Evolutionary conservation across 202 grass and related monocot species (phyloP), one percentile per base, ranked within the genome.

Genomic region (Sporobolus alterniflorus): DNA sequence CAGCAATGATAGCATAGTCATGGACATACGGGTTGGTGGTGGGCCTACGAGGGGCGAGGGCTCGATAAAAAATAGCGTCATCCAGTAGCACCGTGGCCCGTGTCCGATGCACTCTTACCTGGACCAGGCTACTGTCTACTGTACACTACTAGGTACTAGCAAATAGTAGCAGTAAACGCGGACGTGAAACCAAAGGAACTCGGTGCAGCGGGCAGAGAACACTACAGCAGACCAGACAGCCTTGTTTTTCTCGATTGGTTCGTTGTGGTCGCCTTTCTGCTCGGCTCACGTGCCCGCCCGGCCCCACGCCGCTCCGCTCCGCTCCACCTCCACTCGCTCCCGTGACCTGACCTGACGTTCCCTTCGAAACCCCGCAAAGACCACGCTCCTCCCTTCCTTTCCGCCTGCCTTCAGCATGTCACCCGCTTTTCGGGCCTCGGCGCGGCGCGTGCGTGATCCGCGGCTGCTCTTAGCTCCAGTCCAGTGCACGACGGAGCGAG

Each of bases 351-450:
- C 28, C 67, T 82, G 79, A 89, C n/a, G n/a, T n/a, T 92, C 86
- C 86, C 90, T 89, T 89, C 69, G 33, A 52, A 80, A 62, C 74
- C 75, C 86, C 83, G 90, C 90, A 86, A 92, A 86, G 86, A 30
- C 57, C 73, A 42, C 31, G 24, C 49, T 69, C 25, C 11, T 44
- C 11, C 17, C 54, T 62, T 24, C 75, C 22, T 88, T 62, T 75
- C 69, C 66, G 31, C 32, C 48, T 74, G 39, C n/a, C 43, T 78
- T 44, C 81, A 18, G 28, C 13, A 7, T 9, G 25, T 22, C n/a
- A 51, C 31, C 31, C 69, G n/a, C n/a, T n/a, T 56, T 12, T 18
- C 11, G 2, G 36, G 36, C 36, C 8, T 39, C 36, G 36, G 36
- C 26, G 26, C 26, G 57, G 24, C 24, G 57, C 56, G 22, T 30